Base-by-base conservation (phyloP, 2,329 filamentous ascomycete species). In the Teratosphaeria destructans region DNA sequence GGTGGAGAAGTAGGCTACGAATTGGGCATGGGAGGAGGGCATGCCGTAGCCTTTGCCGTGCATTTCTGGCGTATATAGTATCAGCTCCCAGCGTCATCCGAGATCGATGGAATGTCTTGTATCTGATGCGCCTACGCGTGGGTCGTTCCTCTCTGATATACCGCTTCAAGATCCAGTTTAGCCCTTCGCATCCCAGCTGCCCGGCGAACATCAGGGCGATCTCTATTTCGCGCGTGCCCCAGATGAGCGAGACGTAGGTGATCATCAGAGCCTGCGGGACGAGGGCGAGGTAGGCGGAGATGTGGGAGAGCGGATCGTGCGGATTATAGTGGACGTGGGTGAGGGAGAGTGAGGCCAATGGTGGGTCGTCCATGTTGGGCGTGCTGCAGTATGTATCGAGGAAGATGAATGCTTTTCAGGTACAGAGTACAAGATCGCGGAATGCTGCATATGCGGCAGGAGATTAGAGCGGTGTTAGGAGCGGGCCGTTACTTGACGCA, bases 301-400 rank as follows among this genome's bases (percentile, higher is more conserved):
- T 73, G 76, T 91, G 90, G 56, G 94, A 97, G 68, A 96, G 61
- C 59, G 82, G 83, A 76, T 97, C 93, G 62, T 85, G 76, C 5
- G 95, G 91, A 77, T 97, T 89, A 91, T 97, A 97, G 79, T 94
- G 90, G 67, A 97, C 92, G 77, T 97, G 93, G 11, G 94, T 97
- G 66, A 99, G 78, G 57, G 93, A 96, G 62, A 99, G 82, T 27
- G 93, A 97, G 57, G 92, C 90, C 60, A 97, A 79, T 49, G 89
- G 85, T 27, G 78, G 73, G 29, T 74, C 72, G 53, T 80, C 76
- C 77, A 80, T 80, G 14, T 14, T 56, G 29, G 32, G 5, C 16
- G 34, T 34, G 12, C 19, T 19, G 52, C 26, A 19, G 16, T 27
- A 8, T 19, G 16, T 27, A n/a, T 19, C 8, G 53, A 55, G 16